A percentile compares a stretch with the other conserved stretches of the same genome.
These are phyloP conservation scores for Rhododendron simsii DNA, from an alignment of 148 eudicot species.

Conservation along the genomic window DNA sequence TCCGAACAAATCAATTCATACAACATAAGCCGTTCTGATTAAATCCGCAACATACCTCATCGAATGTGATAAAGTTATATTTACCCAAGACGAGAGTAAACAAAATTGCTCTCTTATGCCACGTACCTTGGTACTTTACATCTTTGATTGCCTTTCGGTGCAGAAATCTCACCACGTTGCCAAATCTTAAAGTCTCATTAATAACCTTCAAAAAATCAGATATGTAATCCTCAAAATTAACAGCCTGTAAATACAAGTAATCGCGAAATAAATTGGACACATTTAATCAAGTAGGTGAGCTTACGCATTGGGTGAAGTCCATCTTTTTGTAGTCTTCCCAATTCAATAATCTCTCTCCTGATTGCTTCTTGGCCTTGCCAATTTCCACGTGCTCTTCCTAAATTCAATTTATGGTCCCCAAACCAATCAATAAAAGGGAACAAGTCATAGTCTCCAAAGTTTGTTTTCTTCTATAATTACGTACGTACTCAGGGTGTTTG, in stretches of 20 bases:
- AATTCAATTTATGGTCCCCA: neutral
- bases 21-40: neutral
- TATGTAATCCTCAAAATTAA: neutral
- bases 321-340: constrained; percentile 98
- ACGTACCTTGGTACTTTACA: constrained; percentile 78
- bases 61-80: neutral
- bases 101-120: neutral
- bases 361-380: constrained; percentile 46
- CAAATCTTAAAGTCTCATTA: constrained; percentile 83
- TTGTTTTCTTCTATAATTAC: neutral
- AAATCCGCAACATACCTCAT: neutral
- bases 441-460: neutral
- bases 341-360: constrained; percentile 53
- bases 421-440: neutral
- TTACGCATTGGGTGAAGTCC: constrained; percentile 98
- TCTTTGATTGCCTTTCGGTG: constrained; percentile 87
- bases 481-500: neutral
- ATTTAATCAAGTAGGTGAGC: constrained; percentile 5
- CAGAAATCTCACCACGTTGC: constrained; percentile 92
- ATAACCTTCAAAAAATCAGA: constrained; percentile 46
- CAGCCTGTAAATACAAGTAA: neutral
- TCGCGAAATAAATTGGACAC: neutral
- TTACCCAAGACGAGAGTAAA: neutral
- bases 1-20: neutral
- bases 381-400: constrained; percentile 84